phyloP scores from a whole-genome alignment of 257 asterid species.

The Gynochthodes officinalis region DNA sequence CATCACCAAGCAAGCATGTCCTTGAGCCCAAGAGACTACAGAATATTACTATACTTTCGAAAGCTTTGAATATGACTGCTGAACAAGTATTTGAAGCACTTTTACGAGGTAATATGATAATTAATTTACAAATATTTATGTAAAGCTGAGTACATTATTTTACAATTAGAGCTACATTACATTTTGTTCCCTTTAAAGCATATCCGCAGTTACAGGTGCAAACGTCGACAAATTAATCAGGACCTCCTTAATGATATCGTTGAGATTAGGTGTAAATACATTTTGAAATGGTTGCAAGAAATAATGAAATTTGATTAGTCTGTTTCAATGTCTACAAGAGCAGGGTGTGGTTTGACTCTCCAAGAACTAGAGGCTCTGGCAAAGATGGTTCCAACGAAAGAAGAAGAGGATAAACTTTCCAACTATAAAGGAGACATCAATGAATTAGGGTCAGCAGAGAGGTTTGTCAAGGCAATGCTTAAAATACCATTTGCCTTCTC shows the following conservation, averaged over 20 bases:
- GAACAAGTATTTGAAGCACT: slow-evolving; percentile 84
- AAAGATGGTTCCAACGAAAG: slow-evolving; percentile 87
- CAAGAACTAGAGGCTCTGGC: slow-evolving; percentile 87
- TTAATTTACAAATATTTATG: neutral
- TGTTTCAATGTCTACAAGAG: slow-evolving; percentile 6
- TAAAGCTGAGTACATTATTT: neutral
- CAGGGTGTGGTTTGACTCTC: slow-evolving; percentile 81
- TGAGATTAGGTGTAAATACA: too few relatives aligned
- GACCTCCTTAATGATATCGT: neutral
- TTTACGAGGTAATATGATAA: slow-evolving; percentile 45
- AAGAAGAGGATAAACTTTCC: slow-evolving; percentile 70
- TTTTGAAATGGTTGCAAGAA: neutral
- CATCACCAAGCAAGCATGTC: slow-evolving; percentile 86
- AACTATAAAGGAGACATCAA: slow-evolving; percentile 62
- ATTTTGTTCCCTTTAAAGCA: neutral
- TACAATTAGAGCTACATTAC: neutral
- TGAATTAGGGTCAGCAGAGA: slow-evolving; percentile 86
- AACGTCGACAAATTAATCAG: neutral
- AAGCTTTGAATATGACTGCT: slow-evolving; percentile 67
- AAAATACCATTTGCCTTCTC: slow-evolving; percentile 69
- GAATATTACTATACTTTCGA: slow-evolving; percentile 84
- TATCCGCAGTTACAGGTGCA: neutral
- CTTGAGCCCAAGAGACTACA: slow-evolving; percentile 96
- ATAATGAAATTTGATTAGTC: neutral
- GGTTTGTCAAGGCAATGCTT: slow-evolving; percentile 68